Conservation (phyloP, 768 basidiomycete genomes). For the Calvatia gigantea region DNA sequence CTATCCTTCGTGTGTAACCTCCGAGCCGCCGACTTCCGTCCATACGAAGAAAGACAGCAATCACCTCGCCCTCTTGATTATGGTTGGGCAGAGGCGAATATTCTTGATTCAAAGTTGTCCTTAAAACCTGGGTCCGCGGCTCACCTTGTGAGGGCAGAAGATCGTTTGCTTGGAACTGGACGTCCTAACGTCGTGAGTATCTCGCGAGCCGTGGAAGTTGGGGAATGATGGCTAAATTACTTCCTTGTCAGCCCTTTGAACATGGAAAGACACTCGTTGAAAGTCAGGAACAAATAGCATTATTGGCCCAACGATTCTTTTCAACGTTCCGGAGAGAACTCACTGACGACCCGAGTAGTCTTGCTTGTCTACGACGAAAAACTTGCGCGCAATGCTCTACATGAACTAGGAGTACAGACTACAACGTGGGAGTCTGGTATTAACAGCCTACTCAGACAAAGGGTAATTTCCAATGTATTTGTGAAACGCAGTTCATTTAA, state of each 20-base stretch:
- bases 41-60: slow-evolving; percentile 15
- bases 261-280: slow-evolving; percentile 25
- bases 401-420: slow-evolving; percentile 37
- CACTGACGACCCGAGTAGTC: slow-evolving; percentile 30
- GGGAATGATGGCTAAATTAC: neutral
- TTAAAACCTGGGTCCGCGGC: slow-evolving; percentile 17
- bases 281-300: slow-evolving; percentile 14
- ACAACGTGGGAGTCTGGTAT: slow-evolving; percentile 40
- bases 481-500: neutral
- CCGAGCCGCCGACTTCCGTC: slow-evolving; percentile 21
- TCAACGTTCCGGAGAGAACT: slow-evolving; percentile 6
- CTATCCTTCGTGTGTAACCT: slow-evolving; percentile 27
- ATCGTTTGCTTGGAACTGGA: slow-evolving; percentile 17
- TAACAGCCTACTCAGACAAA: slow-evolving; percentile 24
- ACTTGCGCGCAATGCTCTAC: slow-evolving; percentile 34
- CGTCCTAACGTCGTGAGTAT: slow-evolving; percentile 13
- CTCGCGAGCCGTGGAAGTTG: neutral
- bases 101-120: slow-evolving; percentile 11
- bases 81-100: slow-evolving; percentile 33
- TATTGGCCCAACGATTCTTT: slow-evolving; percentile 22
- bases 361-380: slow-evolving; percentile 45
- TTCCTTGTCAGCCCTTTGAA: slow-evolving; percentile 23
- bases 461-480: neutral
- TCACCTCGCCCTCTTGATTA: slow-evolving; percentile 27
- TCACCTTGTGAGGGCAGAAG: slow-evolving; percentile 22